Evolutionary conservation across 2,329 filamentous ascomycete species (phyloP).

Genomic region (Stemphylium lycopersici): DNA sequence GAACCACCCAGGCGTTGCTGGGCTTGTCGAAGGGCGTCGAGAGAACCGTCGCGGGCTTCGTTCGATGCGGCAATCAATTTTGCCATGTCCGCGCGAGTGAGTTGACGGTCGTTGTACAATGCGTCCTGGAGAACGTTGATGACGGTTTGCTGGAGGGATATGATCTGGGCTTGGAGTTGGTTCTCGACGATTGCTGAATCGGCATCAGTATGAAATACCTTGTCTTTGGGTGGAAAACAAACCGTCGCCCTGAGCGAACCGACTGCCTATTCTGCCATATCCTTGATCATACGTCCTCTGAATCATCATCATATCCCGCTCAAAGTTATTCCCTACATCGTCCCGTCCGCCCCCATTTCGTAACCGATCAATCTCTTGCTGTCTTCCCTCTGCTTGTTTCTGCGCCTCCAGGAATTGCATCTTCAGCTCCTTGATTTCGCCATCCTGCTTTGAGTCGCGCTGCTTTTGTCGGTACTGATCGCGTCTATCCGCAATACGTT

Average conservation of each 20-base stretch:
- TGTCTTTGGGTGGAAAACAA: slow-evolving; percentile 12
- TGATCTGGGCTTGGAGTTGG: slow-evolving; percentile 52
- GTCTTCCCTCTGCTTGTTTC: slow-evolving; percentile 32
- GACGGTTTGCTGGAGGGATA: slow-evolving; percentile 52
- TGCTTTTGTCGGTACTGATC: slow-evolving; percentile 49
- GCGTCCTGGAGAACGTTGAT: slow-evolving; percentile 53
- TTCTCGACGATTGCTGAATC: slow-evolving; percentile 49
- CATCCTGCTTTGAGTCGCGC: slow-evolving; percentile 44
- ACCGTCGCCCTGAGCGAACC: slow-evolving; percentile 51
- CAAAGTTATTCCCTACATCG: slow-evolving; percentile 42
- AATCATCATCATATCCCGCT: slow-evolving; percentile 42
- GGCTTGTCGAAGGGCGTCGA: slow-evolving; percentile 47
- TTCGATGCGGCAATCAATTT: slow-evolving; percentile 51
- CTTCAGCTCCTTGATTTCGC: slow-evolving; percentile 42
- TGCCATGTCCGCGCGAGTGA: slow-evolving; percentile 48
- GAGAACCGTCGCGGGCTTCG: slow-evolving; percentile 49
- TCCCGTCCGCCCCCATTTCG: slow-evolving; percentile 29
- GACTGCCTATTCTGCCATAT: slow-evolving; percentile 42
- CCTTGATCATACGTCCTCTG: slow-evolving; percentile 48
- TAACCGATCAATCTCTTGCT: slow-evolving; percentile 32
- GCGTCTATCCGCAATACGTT: slow-evolving; percentile 46
- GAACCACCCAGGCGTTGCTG: slow-evolving; percentile 39
- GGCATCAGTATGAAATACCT: slow-evolving; percentile 1
- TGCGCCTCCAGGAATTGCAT: slow-evolving; percentile 40
- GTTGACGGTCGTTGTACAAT: slow-evolving; percentile 48